Base-by-base conservation (phyloP, 2,329 filamentous ascomycete species). In the Hymenoscyphus linearis region DNA sequence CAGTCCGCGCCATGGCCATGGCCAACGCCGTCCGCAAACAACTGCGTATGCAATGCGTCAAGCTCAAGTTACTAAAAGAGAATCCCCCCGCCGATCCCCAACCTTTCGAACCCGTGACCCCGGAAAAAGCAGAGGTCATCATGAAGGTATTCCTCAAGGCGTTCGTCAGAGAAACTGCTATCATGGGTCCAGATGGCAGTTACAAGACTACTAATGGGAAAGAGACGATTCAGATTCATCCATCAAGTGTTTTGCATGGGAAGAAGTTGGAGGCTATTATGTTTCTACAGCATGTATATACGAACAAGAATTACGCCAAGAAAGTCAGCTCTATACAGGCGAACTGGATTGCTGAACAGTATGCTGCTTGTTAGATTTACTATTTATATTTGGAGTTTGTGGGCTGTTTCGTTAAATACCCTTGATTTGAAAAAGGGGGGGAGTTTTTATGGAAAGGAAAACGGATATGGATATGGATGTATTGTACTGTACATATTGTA, bases 241-340 rank as follows among this genome's bases (percentile, higher is more conserved):
- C 85, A 0, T 79, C 83, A 0, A 88, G 85, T 65, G 82, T 85
- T 0, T 67, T 88, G 55, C 83, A 86, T 64, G 84, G 85, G 0
- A 78, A 81, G 67, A 87, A 86, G 73, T 80, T 79, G 68, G 85
- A 87, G 72, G 85, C 84, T 3, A 86, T 88, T 69, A 85, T 88
- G 84, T 88, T 87, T 64, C 71, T 88, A 10, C 85, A 88, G 65
- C 82, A 88, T 65, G 84, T 88, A 0, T 88, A 82, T 67, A 88
- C 85, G 1, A 80, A 80, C 59, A 86, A 85, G 74, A 87, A 83
- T 67, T 88, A 87, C 62, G 85, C 82, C 0, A 87, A 86, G 71
- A 87, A 85, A 71, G 85, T 87, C 62, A 86, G 83, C 72, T 80
- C 79, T 0, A 79, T 87, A 16, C 81, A 85, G 62, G 82, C 80